Base-by-base conservation (phyloP, 116 monocot species). In the Posidonia oceanica region DNA sequence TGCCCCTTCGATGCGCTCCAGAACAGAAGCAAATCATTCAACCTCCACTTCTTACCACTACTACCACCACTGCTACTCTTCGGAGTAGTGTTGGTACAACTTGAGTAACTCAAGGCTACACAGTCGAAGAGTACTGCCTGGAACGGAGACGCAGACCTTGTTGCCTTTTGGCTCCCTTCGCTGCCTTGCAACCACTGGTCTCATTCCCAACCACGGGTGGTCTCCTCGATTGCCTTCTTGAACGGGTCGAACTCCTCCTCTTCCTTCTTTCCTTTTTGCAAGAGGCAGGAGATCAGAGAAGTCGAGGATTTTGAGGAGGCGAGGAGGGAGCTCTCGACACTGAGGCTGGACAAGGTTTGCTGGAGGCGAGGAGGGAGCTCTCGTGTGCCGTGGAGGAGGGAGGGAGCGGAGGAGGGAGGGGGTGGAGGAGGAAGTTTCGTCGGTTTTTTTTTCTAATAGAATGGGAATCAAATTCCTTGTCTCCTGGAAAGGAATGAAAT, bases 1-100 rank as follows among this genome's bases (percentile, higher is more conserved):
- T 83, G 75, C 4, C 89, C 87, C 57, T 94, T 87, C 29, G 93
- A 93, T 12, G 75, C 71, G 65, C 75, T 80, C 2, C 80, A 48
- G 72, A 76, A 80, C 44, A 5, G 69, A 15, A 80, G 39, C 7
- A 82, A 18, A 29, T 82, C 75, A 63, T 52, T 63, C 52, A 79
- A 39, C 40, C 73, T 63, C 84, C 81, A 79, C 74, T 81, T 85
- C 79, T 77, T 84, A 68, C 89, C 10, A 76, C 70, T 41, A 80
- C 53, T 54, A 15, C 38, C 6, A 1, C 37, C 39, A 3, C 39
- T 52, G 20, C 13, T 14, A 18, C 17, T n/a, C 11, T 7, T 59
- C 12, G 17, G 70, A 13, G 0, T 40, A 14, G 71, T 17, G 39
- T 29, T 41, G 52, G 36, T 71, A n/a, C 0, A 21, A 15, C 59